Evolutionary conservation across 2,329 filamentous ascomycete species (phyloP).

Genomic region (Aspergillus quadrilineatus): DNA sequence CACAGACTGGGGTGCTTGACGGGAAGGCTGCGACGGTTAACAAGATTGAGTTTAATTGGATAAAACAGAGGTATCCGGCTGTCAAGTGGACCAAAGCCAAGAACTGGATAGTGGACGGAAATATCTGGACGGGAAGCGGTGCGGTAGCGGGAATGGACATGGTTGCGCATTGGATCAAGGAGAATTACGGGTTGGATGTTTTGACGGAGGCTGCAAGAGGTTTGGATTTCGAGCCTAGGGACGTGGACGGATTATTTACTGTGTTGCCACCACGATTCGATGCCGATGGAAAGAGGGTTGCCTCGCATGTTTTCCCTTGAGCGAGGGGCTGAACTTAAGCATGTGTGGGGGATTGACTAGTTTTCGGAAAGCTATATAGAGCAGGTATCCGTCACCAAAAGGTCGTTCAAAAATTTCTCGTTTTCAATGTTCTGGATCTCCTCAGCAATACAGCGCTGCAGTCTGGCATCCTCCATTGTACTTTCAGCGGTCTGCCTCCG

Average conservation of each 20-base stretch:
- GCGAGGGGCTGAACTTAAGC: background rate
- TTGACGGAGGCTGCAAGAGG: slow-evolving; percentile 21
- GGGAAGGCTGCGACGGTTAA: slow-evolving; percentile 48
- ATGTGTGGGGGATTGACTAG: background rate
- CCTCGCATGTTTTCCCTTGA: slow-evolving; percentile 23
- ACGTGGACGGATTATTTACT: slow-evolving; percentile 31
- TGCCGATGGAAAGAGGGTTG: slow-evolving; percentile 30
- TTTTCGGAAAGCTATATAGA: background rate
- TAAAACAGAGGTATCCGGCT: slow-evolving; percentile 36
- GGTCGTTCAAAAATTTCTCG: background rate
- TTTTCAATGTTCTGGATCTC: slow-evolving; percentile 4
- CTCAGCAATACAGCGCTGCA: background rate
- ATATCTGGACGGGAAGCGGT: slow-evolving; percentile 50
- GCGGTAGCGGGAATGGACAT: slow-evolving; percentile 50
- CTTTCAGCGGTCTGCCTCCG: too few species aligned
- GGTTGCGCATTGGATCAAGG: slow-evolving; percentile 43
- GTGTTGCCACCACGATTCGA: slow-evolving; percentile 31
- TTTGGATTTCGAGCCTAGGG: slow-evolving; percentile 41
- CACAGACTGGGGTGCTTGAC: slow-evolving; percentile 30
- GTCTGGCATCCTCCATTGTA: background rate
- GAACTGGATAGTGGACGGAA: slow-evolving; percentile 48
- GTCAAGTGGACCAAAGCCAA: slow-evolving; percentile 47
- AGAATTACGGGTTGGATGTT: slow-evolving; percentile 34
- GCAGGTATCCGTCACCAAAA: background rate
- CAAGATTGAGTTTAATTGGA: slow-evolving; percentile 32